Evolutionary conservation across 371 early-diverging fungal species (phyloP).

Genomic region (Mortierella sp.): DNA sequence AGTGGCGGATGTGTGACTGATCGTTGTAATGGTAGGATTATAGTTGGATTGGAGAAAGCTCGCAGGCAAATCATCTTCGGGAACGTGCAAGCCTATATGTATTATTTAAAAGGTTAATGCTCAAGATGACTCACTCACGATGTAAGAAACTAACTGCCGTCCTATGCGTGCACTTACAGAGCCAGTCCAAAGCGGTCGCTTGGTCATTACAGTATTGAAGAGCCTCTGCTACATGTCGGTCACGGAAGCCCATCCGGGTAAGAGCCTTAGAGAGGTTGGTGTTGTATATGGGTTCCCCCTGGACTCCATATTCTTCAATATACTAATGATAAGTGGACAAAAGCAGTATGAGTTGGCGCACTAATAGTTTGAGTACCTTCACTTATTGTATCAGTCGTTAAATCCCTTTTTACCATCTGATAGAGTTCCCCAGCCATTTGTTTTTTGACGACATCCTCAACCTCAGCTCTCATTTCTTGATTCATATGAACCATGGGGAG

Average conservation of each 20-base stretch:
- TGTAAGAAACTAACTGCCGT: too few species aligned
- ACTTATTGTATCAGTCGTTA: neutral
- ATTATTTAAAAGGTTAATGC: neutral
- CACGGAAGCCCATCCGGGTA: conserved; percentile 78
- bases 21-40: conserved; percentile 73
- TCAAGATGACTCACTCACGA: neutral
- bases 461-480: conserved; percentile 66
- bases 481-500: conserved; percentile 81
- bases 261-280: conserved; percentile 60
- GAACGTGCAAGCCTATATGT: conserved; percentile 80
- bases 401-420: conserved; percentile 50
- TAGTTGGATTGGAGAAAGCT: conserved; percentile 72
- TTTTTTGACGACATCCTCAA: conserved; percentile 74
- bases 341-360: neutral
- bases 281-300: conserved; percentile 58
- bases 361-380: neutral
- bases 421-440: conserved; percentile 57
- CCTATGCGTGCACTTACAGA: conserved; percentile 66
- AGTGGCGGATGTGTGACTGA: conserved; percentile 66
- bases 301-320: conserved; percentile 50
- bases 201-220: conserved; percentile 68
- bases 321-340: conserved; percentile 56
- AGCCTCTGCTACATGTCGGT: conserved; percentile 81
- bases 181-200: conserved; percentile 83
- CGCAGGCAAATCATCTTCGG: conserved; percentile 84